Conservation (phyloP, 768 basidiomycete genomes). For the Suillus subaureus region DNA sequence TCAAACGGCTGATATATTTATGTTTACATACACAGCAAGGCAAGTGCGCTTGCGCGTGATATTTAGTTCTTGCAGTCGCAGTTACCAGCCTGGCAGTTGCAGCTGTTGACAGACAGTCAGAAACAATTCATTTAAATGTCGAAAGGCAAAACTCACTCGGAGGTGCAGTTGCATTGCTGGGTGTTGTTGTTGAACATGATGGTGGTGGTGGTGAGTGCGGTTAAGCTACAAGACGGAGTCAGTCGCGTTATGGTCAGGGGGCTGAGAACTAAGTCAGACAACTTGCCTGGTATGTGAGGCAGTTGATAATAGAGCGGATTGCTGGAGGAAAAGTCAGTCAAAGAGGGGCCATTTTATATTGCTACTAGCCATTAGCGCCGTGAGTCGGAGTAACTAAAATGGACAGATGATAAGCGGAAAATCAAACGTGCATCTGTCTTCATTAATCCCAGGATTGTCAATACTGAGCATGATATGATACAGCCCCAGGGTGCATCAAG, state of each 20-base stretch:
- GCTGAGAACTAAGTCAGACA: background rate
- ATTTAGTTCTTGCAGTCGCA: conserved; percentile 8
- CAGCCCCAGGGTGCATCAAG: background rate
- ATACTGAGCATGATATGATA: background rate
- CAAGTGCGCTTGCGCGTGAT: background rate
- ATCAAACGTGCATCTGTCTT: background rate
- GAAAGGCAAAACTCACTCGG: conserved; percentile 4
- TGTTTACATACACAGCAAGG: background rate
- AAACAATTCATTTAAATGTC: background rate
- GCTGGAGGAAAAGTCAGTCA: background rate
- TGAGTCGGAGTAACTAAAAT: background rate
- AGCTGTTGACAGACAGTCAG: conserved; percentile 1
- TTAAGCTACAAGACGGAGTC: background rate
- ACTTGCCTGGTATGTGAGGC: background rate
- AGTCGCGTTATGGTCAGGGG: background rate
- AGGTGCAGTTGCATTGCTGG: conserved; percentile 5
- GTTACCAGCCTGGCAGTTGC: conserved; percentile 11
- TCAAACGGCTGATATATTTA: background rate
- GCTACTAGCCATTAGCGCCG: background rate
- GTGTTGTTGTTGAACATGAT: conserved; percentile 7
- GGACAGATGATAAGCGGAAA: background rate
- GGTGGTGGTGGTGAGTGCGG: background rate
- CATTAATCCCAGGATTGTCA: background rate
- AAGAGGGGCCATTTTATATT: conserved; percentile 2
- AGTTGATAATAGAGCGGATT: background rate